Conservation (phyloP, 371 early-diverging fungal species). For the Mortierella sp. region DNA sequence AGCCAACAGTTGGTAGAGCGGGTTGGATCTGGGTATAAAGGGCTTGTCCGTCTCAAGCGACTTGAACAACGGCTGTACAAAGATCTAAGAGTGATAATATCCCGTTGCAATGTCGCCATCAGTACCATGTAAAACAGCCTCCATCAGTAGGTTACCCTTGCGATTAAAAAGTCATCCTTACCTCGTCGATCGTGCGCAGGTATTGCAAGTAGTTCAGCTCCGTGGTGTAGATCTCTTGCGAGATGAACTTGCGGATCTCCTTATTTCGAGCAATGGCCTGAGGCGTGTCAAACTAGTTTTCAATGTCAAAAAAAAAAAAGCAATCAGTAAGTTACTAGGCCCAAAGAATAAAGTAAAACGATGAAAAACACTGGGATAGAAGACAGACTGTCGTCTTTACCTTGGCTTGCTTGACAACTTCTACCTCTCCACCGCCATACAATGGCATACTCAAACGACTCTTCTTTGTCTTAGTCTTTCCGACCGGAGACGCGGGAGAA, state of each 20-base stretch:
- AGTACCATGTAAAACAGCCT: neutral
- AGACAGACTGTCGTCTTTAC: slow-evolving; percentile 14
- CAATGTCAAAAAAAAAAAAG: neutral
- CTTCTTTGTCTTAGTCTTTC: slow-evolving; percentile 32
- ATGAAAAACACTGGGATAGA: too few species aligned
- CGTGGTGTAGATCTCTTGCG: slow-evolving; percentile 53
- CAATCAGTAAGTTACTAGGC: too few species aligned
- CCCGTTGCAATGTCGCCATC: too few species aligned
- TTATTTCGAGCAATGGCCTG: slow-evolving; percentile 48
- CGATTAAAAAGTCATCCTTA: slow-evolving; percentile 3
- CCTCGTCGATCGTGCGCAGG: slow-evolving; percentile 48
- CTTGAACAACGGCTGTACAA: slow-evolving; percentile 37
- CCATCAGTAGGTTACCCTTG: too few species aligned
- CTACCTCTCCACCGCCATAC: slow-evolving; percentile 49
- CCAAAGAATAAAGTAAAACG: too few species aligned
- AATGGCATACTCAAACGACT: slow-evolving; percentile 46
- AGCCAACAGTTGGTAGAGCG: slow-evolving; percentile 46
- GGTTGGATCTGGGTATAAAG: slow-evolving; percentile 44
- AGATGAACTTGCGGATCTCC: slow-evolving; percentile 53
- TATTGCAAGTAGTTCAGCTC: slow-evolving; percentile 51
- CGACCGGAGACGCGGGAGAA: slow-evolving; percentile 20
- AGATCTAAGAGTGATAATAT: slow-evolving; percentile 19
- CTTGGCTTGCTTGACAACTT: slow-evolving; percentile 48
- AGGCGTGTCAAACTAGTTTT: slow-evolving; percentile 45
- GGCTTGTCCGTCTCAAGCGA: slow-evolving; percentile 46